Evolutionary conservation across 306 rosid genomes (phyloP).

Genomic region (Mucuna pruriens): DNA sequence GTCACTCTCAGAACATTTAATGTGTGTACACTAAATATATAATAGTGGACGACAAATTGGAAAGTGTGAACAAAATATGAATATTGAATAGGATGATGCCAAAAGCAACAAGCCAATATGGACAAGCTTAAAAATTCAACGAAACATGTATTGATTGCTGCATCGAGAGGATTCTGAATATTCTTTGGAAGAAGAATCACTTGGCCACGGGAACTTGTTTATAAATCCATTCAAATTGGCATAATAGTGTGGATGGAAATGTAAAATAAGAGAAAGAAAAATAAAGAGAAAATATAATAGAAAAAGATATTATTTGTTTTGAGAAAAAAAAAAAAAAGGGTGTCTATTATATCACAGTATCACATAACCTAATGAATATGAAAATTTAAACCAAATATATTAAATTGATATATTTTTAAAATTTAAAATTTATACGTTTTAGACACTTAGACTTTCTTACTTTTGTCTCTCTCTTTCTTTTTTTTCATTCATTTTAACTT

Average conservation of each 20-base stretch:
- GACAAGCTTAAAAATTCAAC: neutral
- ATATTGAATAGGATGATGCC: neutral
- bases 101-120: neutral
- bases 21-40: neutral
- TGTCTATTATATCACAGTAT: too few species aligned
- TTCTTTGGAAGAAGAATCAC: neutral
- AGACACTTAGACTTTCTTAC: too few species aligned
- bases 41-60: neutral
- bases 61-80: conserved; percentile 15
- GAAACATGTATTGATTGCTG: neutral
- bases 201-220: neutral
- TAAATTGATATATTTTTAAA: too few species aligned
- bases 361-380: too few species aligned
- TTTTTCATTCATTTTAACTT: too few species aligned
- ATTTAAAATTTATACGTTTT: too few species aligned
- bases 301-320: too few species aligned
- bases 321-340: too few species aligned
- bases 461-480: too few species aligned
- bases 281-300: too few species aligned
- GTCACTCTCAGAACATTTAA: neutral
- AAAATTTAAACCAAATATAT: too few species aligned
- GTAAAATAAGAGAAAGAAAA: too few species aligned
- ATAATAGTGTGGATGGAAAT: neutral
- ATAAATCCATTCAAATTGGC: neutral
- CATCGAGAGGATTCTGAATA: neutral